These are phyloP conservation scores for Aspergillus kassunensis DNA, from an alignment of 495 filamentous ascomycete genomes.

Conservation along the genomic window DNA sequence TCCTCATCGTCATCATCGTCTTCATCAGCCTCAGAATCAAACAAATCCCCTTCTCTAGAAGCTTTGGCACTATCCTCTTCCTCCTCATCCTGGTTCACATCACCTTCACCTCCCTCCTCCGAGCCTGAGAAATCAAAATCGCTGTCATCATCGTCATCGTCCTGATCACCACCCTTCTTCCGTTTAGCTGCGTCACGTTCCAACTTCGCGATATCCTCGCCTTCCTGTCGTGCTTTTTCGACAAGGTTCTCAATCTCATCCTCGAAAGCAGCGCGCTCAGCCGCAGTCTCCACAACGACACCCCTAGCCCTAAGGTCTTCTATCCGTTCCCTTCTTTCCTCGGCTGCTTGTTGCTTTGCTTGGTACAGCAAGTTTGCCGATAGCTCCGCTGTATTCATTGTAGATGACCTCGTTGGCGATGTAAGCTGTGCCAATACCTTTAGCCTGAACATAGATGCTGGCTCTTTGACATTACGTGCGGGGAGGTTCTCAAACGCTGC, in stretches of 20 bases:
- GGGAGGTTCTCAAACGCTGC: constrained; percentile 69
- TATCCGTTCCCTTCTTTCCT: constrained; percentile 74
- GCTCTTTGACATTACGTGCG: constrained; percentile 52
- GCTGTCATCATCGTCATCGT: constrained; percentile 35
- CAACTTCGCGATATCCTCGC: constrained; percentile 67
- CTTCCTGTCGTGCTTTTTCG: constrained; percentile 77
- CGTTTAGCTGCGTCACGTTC: constrained; percentile 71
- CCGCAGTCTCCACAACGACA: constrained; percentile 75
- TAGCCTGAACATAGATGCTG: constrained; percentile 61
- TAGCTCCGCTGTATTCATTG: constrained; percentile 66
- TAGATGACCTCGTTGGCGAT: constrained; percentile 53
- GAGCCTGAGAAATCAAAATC: constrained; percentile 49
- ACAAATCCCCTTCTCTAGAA: constrained; percentile 52
- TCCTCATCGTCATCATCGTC: constrained; percentile 54
- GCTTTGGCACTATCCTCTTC: constrained; percentile 48
- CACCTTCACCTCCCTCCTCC: constrained; percentile 42
- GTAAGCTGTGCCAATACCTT: constrained; percentile 71
- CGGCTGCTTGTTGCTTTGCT: constrained; percentile 73
- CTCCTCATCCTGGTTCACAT: constrained; percentile 56
- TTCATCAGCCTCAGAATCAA: constrained; percentile 41
- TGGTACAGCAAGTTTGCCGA: constrained; percentile 61
- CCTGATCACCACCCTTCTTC: constrained; percentile 61
- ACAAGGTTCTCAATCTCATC: constrained; percentile 83
- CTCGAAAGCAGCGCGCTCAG: constrained; percentile 76
- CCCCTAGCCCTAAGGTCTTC: constrained; percentile 73